Percentiles rank a stretch among this genome's conserved stretches.
These are phyloP conservation scores for Phanerodontia chrysosporium DNA, from an alignment of 768 basidiomycete genomes.

Conservation along the genomic window DNA sequence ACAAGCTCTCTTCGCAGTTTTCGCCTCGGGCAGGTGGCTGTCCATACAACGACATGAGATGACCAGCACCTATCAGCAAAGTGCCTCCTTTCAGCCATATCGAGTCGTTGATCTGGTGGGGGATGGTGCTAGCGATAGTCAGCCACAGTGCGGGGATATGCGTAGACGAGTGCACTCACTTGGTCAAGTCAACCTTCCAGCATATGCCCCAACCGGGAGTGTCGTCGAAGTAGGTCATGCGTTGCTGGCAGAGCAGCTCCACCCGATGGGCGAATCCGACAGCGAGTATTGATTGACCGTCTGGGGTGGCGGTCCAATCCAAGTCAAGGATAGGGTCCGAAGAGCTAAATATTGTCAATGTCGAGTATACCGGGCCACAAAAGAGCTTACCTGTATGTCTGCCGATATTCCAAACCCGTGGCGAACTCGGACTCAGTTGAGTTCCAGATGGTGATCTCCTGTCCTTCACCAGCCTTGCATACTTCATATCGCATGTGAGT, in stretches of 20 bases:
- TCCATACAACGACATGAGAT: slow-evolving; percentile 79
- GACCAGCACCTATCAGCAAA: slow-evolving; percentile 76
- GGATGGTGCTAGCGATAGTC: slow-evolving; percentile 51
- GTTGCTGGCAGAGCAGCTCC: slow-evolving; percentile 87
- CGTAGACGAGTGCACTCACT: slow-evolving; percentile 40
- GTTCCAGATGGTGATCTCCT: slow-evolving; percentile 94
- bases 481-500: slow-evolving; percentile 40
- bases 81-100: slow-evolving; percentile 87
- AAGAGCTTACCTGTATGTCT: slow-evolving; percentile 49
- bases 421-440: slow-evolving; percentile 92
- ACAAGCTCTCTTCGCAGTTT: slow-evolving; percentile 46
- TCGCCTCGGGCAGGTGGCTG: slow-evolving; percentile 29
- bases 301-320: slow-evolving; percentile 91
- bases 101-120: slow-evolving; percentile 80
- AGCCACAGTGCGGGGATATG: neutral
- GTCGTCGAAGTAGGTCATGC: slow-evolving; percentile 87
- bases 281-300: slow-evolving; percentile 86
- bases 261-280: slow-evolving; percentile 79
- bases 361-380: slow-evolving; percentile 9
- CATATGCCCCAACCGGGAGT: slow-evolving; percentile 77
- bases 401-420: slow-evolving; percentile 77
- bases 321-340: slow-evolving; percentile 72
- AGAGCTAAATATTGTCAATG: slow-evolving; percentile 15
- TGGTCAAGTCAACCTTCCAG: slow-evolving; percentile 62
- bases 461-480: slow-evolving; percentile 50